Base-by-base conservation (phyloP, 225 moss, liverwort and hornwort species). In the Bryoerythrophyllum caledonicum region DNA sequence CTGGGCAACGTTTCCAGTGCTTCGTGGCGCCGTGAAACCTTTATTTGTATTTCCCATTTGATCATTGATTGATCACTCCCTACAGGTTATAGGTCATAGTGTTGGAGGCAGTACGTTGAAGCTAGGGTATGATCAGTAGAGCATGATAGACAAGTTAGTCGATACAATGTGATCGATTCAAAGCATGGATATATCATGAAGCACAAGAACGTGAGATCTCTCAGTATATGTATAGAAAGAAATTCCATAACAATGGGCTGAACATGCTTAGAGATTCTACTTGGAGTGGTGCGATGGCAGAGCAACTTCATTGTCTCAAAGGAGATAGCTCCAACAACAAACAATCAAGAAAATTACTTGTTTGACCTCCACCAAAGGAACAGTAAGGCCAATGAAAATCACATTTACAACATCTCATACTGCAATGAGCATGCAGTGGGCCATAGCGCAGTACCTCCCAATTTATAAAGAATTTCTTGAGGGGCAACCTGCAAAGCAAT, bases 401-500 rank as follows among this genome's bases (percentile, higher is more conserved):
- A 34, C 10, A 67, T 53, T 24, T 25, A 67, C 44, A 67, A 76
- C 24, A 81, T 19, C 71, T 41, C 41, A 60, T 53, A 60, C 52
- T 72, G 53, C 20, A 76, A 53, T 53, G 41, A 76, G 60, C 43
- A n/a, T 77, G 62, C 27, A 44, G 24, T n/a, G n/a, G n/a, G n/a
- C n/a, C n/a, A n/a, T n/a, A n/a, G 60, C 41, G 68, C 19, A 38
- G 80, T 80, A 95, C 93, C 91, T 86, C 89, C 91, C 53, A 84
- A 86, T 82, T 96, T 93, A 63, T 85, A 85, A 4, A 96, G 78
- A 58, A 96, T 75, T 79, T 96, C 95, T 68, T 96, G 95, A 62
- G 95, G 93, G 40, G 91, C 90, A 60, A 96, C 95, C 95, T 95
- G 88, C 78, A 79, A 62, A 70, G 16, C 57, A 76, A 51, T 17